Percentiles rank a stretch among this genome's conserved stretches.
Evolutionary conservation across 495 filamentous ascomycete species (phyloP).

Genomic region (Penicilliopsis zonata): DNA sequence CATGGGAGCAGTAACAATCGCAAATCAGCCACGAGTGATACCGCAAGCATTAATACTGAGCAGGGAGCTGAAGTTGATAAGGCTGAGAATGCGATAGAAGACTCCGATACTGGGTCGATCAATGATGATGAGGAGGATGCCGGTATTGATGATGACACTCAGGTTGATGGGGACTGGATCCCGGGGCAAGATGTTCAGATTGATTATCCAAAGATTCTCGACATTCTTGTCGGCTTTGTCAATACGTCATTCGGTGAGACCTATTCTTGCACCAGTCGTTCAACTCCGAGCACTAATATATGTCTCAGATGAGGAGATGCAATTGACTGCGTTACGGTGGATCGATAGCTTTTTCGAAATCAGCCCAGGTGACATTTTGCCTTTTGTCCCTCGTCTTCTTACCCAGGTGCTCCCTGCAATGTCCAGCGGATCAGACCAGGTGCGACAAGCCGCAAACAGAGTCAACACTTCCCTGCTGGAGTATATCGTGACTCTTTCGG

Average conservation of each 20-base stretch:
- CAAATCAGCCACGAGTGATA: constrained; percentile 52
- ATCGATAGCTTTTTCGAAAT: constrained; percentile 95
- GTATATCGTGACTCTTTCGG: constrained; percentile 81
- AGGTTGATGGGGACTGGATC: constrained; percentile 80
- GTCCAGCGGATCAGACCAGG: constrained; percentile 78
- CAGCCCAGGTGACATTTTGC: constrained; percentile 92
- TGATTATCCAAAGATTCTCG: constrained; percentile 81
- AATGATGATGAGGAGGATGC: too few species aligned
- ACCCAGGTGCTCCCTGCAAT: constrained; percentile 90
- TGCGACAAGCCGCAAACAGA: constrained; percentile 74
- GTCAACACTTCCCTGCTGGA: constrained; percentile 86
- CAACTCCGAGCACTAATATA: constrained; percentile 1
- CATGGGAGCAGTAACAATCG: constrained; percentile 56
- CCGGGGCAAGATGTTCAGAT: constrained; percentile 95
- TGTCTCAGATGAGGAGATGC: constrained; percentile 66
- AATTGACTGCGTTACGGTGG: constrained; percentile 86
- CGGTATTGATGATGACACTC: constrained; percentile 54
- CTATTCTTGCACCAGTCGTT: neutral
- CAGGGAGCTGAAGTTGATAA: constrained; percentile 26
- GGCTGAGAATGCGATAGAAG: constrained; percentile 37
- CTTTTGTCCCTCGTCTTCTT: constrained; percentile 82
- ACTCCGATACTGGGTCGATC: constrained; percentile 46
- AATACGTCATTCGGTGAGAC: constrained; percentile 65
- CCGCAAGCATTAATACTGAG: constrained; percentile 42
- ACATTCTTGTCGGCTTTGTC: constrained; percentile 84